A percentile compares a stretch with the other conserved stretches of the same genome.
phyloP scores from a whole-genome alignment of 2,329 filamentous ascomycete genomes.

The Rachicladosporium sp. region DNA sequence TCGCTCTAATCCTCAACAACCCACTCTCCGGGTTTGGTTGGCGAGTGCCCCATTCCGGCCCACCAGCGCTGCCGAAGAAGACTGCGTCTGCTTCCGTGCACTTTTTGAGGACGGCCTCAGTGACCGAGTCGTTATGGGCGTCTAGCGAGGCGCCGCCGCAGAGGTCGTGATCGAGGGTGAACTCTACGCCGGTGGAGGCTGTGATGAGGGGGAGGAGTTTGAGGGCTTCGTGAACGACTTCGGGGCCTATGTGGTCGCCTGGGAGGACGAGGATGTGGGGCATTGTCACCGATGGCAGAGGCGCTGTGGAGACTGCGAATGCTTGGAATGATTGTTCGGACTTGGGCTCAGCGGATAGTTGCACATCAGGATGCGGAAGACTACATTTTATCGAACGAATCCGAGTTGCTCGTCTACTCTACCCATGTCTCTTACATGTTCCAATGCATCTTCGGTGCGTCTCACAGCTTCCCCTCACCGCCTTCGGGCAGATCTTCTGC shows the following conservation, averaged over 20 bases:
- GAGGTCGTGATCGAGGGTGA: slow-evolving; percentile 23
- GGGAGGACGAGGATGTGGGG: slow-evolving; percentile 31
- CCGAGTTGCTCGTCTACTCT: no score
- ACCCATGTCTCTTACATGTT: no score
- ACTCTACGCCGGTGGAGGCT: slow-evolving; percentile 13
- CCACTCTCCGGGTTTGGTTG: slow-evolving; percentile 36
- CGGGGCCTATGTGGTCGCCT: slow-evolving; percentile 40
- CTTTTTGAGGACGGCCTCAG: slow-evolving; percentile 31
- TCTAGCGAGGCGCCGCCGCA: slow-evolving; percentile 31
- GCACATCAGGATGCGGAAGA: no score
- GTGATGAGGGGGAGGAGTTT: slow-evolving; percentile 34
- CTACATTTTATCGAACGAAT: no score
- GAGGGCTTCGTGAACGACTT: slow-evolving; percentile 36
- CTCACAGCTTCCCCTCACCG: no score
- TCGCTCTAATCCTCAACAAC: slow-evolving; percentile 28
- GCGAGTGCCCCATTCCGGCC: slow-evolving; percentile 33
- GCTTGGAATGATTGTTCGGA: no score
- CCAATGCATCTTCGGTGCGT: no score
- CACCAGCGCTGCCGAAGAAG: slow-evolving; percentile 38
- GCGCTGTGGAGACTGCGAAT: no score
- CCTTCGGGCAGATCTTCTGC: no score
- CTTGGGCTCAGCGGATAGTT: no score
- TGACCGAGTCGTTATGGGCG: slow-evolving; percentile 33
- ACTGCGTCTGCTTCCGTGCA: slow-evolving; percentile 33
- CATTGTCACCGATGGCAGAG: no score